Base-by-base conservation (phyloP, 2,329 filamentous ascomycete genomes). In the Sporothrix mexicana region DNA sequence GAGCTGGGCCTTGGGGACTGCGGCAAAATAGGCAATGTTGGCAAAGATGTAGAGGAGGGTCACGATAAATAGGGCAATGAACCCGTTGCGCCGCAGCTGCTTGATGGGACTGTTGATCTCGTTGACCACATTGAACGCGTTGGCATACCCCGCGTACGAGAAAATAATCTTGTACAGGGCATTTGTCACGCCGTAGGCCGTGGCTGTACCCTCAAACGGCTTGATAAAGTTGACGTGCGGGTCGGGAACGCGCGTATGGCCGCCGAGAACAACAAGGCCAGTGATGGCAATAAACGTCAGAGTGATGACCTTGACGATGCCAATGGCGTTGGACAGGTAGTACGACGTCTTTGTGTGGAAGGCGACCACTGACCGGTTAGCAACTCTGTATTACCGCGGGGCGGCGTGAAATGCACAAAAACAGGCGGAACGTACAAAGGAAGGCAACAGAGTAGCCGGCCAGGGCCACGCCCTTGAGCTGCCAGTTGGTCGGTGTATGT, bases 401-500 rank as follows among this genome's bases (percentile, higher is more conserved):
- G n/a, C n/a, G n/a, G n/a, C n/a, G n/a, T n/a, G n/a, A n/a, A n/a
- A n/a, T n/a, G n/a, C n/a, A n/a, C n/a, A n/a, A n/a, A n/a, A n/a
- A n/a, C n/a, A n/a, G n/a, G n/a, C n/a, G n/a, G n/a, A n/a, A n/a
- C 85, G 74, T 77, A 88, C 88, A 82, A 0, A 90, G 74, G 0
- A 86, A 82, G 3, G 89, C 88, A 0, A 90, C 77, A 0, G 87
- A 90, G 76, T 92, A 92, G 0, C 85, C 87, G 0, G 88, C 90
- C 30, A 92, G 81, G 0, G 91, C 91, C 2, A 92, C 86, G 1
- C 90, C 91, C 77, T 92, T 92, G 70, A 87, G 78, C 77, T 92
- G 83, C 91, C 90, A 93, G n/a, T 83, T 81, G 0, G 85, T 85
- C 0, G 88, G 86, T 0, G 79, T 80, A 0, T 82, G 78, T 0